A percentile compares a stretch with the other conserved stretches of the same genome.
Evolutionary conservation across 2,329 filamentous ascomycete species (phyloP).

Genomic region (Clonostachys rosea): DNA sequence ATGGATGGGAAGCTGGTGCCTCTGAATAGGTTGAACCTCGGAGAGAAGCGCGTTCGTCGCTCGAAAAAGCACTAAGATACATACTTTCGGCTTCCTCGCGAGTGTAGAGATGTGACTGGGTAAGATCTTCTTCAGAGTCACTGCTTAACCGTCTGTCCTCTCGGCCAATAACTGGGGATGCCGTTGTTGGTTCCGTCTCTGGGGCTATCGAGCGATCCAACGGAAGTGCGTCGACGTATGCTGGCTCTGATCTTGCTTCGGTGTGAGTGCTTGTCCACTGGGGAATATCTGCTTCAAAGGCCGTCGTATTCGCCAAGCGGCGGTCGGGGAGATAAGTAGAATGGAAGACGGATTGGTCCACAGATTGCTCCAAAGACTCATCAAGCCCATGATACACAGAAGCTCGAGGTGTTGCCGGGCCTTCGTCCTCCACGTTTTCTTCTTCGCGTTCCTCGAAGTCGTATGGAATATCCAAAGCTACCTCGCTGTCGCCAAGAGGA

Average conservation of each 20-base stretch:
- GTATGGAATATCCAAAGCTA: slow-evolving; percentile 52
- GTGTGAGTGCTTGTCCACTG: slow-evolving; percentile 1
- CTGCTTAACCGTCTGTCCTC: slow-evolving; percentile 3
- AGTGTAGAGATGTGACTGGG: slow-evolving; percentile 66
- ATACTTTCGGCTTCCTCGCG: slow-evolving; percentile 82
- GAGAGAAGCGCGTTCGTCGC: slow-evolving; percentile 21
- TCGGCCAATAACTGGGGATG: not conserved
- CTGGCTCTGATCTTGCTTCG: not conserved
- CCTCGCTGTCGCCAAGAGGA: slow-evolving; percentile 42
- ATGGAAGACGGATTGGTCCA: slow-evolving; percentile 20
- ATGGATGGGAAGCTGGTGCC: not conserved
- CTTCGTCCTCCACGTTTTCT: slow-evolving; percentile 26
- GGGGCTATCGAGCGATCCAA: not conserved
- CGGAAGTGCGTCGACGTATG: not conserved
- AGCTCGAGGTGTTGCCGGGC: slow-evolving; percentile 48
- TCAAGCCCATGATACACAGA: slow-evolving; percentile 35
- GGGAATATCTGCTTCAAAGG: slow-evolving; percentile 1
- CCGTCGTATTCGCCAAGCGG: not conserved
- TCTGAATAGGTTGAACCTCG: slow-evolving; percentile 9
- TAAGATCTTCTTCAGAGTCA: slow-evolving; percentile 39
- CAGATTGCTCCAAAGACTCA: slow-evolving; percentile 6
- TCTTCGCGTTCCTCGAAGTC: slow-evolving; percentile 31
- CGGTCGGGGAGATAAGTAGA: slow-evolving; percentile 9
- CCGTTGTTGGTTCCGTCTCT: not conserved
- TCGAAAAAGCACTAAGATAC: slow-evolving; percentile 73